These are phyloP conservation scores for Lindgomyces ingoldianus DNA, from an alignment of 495 filamentous ascomycete species.

Conservation along the genomic window DNA sequence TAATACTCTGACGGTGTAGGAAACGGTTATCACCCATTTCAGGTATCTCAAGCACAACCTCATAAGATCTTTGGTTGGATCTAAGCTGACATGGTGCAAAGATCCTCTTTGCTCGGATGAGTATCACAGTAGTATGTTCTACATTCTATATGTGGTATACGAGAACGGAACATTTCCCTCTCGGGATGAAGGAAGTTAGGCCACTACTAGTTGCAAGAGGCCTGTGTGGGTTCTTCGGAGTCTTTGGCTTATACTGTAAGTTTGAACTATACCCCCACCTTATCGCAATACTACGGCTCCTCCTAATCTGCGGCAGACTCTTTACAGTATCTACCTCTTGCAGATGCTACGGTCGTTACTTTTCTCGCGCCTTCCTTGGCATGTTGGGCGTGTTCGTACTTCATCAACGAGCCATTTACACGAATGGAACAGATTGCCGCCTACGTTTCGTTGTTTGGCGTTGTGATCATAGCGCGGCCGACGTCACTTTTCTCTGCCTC, in stretches of 20 bases:
- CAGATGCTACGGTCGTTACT: constrained; percentile 90
- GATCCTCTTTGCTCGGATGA: constrained; percentile 84
- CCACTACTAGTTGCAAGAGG: constrained; percentile 69
- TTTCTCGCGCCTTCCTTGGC: constrained; percentile 82
- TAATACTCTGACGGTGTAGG: constrained; percentile 35
- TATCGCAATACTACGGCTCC: background rate
- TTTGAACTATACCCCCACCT: background rate
- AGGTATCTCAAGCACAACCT: constrained; percentile 49
- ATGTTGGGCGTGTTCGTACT: constrained; percentile 78
- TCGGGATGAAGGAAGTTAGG: constrained; percentile 67
- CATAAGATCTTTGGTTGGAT: background rate
- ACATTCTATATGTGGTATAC: constrained; percentile 74
- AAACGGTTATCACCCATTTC: constrained; percentile 78
- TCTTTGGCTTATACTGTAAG: constrained; percentile 73
- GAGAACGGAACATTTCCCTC: constrained; percentile 65
- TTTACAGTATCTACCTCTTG: constrained; percentile 81
- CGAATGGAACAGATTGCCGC: constrained; percentile 74
- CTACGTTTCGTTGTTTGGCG: constrained; percentile 73
- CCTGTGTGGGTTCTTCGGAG: constrained; percentile 79
- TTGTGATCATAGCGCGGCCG: constrained; percentile 82
- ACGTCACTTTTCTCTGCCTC: constrained; percentile 52
- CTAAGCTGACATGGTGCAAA: constrained; percentile 37
- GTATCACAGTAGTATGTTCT: constrained; percentile 67
- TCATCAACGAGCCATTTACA: constrained; percentile 78
- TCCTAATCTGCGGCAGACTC: constrained; percentile 56